Base-by-base conservation (phyloP, 169 alveolate species). In the Plasmodium billcollinsi region DNA sequence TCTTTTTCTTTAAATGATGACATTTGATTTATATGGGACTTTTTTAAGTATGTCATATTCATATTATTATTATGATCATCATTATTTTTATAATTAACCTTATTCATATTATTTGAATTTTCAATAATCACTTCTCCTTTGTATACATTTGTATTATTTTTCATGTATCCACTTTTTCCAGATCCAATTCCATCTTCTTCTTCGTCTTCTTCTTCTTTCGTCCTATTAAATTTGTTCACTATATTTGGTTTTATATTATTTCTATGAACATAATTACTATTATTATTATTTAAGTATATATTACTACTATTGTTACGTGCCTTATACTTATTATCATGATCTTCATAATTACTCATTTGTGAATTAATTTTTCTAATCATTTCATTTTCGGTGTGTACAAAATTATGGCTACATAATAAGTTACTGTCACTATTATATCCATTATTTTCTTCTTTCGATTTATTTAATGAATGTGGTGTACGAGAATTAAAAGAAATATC, bases 381-480 rank as follows among this genome's bases (percentile, higher is more conserved):
- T 12, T 69, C 52, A 12, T 73, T 72, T 83, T 83, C 91, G 26
- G 29, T 67, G 11, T 24, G 29, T 18, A 73, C 6, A 49, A 39
- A 39, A 54, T 69, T 69, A 56, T 83, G 54, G 24, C 52, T 72
- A 24, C 73, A 14, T 29, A 69, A 14, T 8, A 83, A 1, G 29
- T 83, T 69, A 20, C 91, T 83, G 39, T 83, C 91, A 83, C 91
- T 83, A 49, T 43, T 83, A 29, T 83, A 83, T n/a, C 91, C 91
- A 56, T 54, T 67, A 3, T 67, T 72, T 20, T 26, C 45, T 15
- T 54, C 21, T 29, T 24, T 83, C n/a, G 26, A 29, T 62, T 83
- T 83, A 50, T 70, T 69, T 11, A 39, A 6, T 59, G 43, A 11
- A 3, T 47, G 6, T 5, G 75, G 83, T n/a, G 45, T 39, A 14